Evolutionary conservation across 2,329 filamentous ascomycete genomes (phyloP).

Genomic region (Colletotrichum musicola): DNA sequence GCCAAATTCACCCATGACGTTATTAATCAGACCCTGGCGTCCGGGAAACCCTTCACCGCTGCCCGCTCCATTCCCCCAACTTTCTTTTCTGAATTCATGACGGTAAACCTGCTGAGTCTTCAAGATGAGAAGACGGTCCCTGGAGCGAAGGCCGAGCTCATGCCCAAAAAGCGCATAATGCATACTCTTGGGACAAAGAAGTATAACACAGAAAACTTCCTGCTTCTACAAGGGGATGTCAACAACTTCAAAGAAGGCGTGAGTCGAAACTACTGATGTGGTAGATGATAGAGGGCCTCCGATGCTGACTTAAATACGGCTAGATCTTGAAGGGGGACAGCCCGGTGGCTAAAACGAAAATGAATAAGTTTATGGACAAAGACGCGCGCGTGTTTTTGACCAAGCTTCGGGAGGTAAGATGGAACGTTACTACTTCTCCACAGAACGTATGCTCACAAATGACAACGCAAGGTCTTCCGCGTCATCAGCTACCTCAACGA

Average conservation of each 20-base stretch:
- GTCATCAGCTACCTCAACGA: slow-evolving; percentile 3
- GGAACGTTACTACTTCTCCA: too few species aligned
- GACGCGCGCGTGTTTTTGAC: not conserved
- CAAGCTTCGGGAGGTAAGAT: not conserved
- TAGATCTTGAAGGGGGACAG: too few species aligned
- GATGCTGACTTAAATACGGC: too few species aligned
- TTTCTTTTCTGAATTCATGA: slow-evolving; percentile 1
- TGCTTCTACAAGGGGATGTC: not conserved
- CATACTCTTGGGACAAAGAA: not conserved
- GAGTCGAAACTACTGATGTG: not conserved
- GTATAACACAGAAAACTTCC: not conserved
- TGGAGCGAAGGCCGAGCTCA: not conserved
- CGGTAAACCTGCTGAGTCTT: not conserved
- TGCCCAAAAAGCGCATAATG: slow-evolving; percentile 3
- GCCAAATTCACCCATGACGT: not conserved
- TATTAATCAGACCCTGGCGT: not conserved
- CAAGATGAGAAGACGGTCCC: not conserved
- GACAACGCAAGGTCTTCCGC: not conserved
- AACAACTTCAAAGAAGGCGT: not conserved
- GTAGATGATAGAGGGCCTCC: not conserved
- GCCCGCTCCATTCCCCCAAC: not conserved
- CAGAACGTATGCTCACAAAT: not conserved
- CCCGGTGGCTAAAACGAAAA: not conserved
- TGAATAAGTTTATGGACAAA: not conserved
- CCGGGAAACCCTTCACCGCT: not conserved